A percentile compares a stretch with the other conserved stretches of the same genome.
Conservation (phyloP, 169 alveolate genomes). For the Babesia caballi region DNA sequence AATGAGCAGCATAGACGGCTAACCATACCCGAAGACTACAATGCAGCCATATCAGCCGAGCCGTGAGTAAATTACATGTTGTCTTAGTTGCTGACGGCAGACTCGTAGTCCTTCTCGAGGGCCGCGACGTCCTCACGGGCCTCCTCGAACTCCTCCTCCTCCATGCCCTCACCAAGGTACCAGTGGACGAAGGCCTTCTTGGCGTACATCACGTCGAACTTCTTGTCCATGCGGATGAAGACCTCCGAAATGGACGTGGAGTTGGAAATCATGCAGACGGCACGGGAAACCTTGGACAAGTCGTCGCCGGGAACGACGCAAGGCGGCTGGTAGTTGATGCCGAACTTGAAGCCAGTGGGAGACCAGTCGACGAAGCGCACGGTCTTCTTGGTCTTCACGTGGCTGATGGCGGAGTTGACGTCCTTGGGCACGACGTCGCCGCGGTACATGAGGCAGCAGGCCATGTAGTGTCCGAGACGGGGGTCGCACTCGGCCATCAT, state of each 20-base stretch:
- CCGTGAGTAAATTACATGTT: too few relatives aligned
- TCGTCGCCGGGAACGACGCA: conserved; percentile 95
- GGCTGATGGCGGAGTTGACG: conserved; percentile 89
- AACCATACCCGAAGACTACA: too few relatives aligned
- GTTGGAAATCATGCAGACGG: conserved; percentile 92
- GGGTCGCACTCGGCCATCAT: conserved; percentile 96
- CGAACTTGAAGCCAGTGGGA: conserved; percentile 95
- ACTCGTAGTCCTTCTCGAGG: conserved; percentile 91
- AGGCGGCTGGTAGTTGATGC: conserved; percentile 96
- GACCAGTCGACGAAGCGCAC: conserved; percentile 94
- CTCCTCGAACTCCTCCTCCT: conserved; percentile 92
- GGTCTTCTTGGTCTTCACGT: conserved; percentile 89
- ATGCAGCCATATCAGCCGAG: too few relatives aligned
- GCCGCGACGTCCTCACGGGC: conserved; percentile 96
- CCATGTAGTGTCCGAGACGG: conserved; percentile 91
- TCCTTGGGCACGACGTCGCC: conserved; percentile 95
- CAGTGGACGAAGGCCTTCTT: conserved; percentile 96
- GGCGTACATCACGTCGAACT: conserved; percentile 92
- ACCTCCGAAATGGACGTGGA: conserved; percentile 94
- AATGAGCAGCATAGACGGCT: too few relatives aligned
- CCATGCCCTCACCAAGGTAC: conserved; percentile 96
- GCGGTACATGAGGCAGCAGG: conserved; percentile 91
- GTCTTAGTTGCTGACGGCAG: conserved; percentile 7
- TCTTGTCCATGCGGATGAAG: conserved; percentile 88
- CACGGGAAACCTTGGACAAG: conserved; percentile 91